Conservation (phyloP, 768 basidiomycete species). For the Collybia sp. region DNA sequence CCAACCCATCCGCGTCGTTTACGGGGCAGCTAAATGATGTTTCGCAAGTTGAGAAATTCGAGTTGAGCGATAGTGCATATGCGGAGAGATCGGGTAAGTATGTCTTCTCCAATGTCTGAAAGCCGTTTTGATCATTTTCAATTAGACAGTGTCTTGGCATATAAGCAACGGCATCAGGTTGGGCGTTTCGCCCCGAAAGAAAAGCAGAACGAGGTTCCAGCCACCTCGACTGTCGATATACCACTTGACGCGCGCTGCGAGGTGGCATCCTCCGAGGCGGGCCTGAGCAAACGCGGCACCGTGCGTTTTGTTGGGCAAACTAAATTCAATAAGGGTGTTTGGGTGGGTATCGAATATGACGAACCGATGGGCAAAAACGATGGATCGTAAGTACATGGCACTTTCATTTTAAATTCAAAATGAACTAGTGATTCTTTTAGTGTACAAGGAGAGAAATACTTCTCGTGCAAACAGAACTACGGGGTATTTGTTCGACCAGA, state of each 20-base stretch:
- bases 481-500: constrained; percentile 88
- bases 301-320: constrained; percentile 85
- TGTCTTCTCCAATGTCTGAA: not conserved
- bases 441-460: constrained; percentile 83
- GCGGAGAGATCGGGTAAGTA: constrained; percentile 68
- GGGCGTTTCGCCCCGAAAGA: constrained; percentile 77
- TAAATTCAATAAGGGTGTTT: constrained; percentile 67
- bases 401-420: not conserved
- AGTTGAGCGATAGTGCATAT: constrained; percentile 79
- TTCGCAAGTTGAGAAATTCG: constrained; percentile 88
- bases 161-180: constrained; percentile 82
- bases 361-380: constrained; percentile 96
- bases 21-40: constrained; percentile 86
- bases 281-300: constrained; percentile 73
- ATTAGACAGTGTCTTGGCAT: constrained; percentile 86
- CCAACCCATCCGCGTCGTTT: constrained; percentile 68
- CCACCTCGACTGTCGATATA: constrained; percentile 39
- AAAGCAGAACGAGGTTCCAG: constrained; percentile 17
- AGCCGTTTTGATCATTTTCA: not conserved
- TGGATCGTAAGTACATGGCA: constrained; percentile 67
- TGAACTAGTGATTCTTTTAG: constrained; percentile 30
- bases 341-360: constrained; percentile 94
- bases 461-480: constrained; percentile 68
- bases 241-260: constrained; percentile 76
- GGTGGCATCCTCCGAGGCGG: constrained; percentile 67